phyloP scores from a whole-genome alignment of 257 asterid species.

The Petunia secreta region DNA sequence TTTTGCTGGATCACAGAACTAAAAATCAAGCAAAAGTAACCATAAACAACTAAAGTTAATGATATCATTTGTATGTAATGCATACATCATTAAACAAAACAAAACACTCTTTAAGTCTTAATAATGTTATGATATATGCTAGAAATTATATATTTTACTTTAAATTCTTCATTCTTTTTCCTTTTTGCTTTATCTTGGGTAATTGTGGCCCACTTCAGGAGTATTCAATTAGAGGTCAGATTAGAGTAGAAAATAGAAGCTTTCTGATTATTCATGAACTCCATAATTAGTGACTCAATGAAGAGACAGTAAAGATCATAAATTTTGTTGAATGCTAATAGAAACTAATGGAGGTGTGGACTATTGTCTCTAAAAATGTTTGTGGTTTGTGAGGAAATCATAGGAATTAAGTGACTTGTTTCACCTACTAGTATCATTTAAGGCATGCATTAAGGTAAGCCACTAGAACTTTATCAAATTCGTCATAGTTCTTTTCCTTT shows the following conservation, averaged over 20 bases:
- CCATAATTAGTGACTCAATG: neutral
- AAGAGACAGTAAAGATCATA: neutral
- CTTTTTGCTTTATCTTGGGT: neutral
- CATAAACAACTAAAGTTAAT: constrained; percentile 2
- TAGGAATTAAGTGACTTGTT: neutral
- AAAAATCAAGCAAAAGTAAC: neutral
- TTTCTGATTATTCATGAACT: neutral
- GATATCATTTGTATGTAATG: constrained; percentile 22
- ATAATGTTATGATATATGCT: neutral
- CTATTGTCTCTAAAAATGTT: no score
- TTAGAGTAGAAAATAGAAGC: neutral
- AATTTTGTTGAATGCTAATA: no score
- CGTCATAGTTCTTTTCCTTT: neutral
- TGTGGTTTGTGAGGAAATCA: neutral
- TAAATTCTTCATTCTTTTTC: neutral
- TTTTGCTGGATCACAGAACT: neutral
- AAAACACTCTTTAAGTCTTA: neutral
- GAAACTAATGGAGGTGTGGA: no score
- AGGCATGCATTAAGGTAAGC: neutral
- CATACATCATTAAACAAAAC: constrained; percentile 18
- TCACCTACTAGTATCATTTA: neutral
- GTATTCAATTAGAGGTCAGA: neutral
- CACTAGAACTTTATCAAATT: constrained; percentile 2
- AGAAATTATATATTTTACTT: neutral
- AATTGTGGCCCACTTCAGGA: neutral